Percentiles rank a stretch among this genome's conserved stretches.
Evolutionary conservation across 371 early-diverging fungal species (phyloP).

Genomic region (Mycotypha africana): DNA sequence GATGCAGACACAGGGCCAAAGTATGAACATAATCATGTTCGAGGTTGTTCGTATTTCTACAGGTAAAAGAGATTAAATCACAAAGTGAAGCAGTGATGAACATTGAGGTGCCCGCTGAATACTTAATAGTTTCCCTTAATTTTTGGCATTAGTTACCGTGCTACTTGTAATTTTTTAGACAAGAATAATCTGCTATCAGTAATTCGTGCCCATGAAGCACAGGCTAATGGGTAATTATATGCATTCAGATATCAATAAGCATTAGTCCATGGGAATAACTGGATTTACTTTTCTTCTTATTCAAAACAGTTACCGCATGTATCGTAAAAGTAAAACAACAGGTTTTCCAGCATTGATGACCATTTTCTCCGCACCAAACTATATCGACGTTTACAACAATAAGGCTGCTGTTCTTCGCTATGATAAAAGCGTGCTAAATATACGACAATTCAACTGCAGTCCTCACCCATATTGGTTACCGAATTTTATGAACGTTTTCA

Average conservation of each 20-base stretch:
- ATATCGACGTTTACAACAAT: slow-evolving; percentile 96
- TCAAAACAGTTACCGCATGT: slow-evolving; percentile 72
- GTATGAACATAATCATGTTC: slow-evolving; percentile 88
- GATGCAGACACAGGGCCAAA: slow-evolving; percentile 77
- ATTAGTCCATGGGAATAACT: too few relatives aligned
- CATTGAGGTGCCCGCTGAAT: background rate
- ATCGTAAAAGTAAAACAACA: slow-evolving; percentile 86
- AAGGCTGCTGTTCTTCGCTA: slow-evolving; percentile 96
- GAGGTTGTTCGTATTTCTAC: slow-evolving; percentile 95
- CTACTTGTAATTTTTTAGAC: slow-evolving; percentile 89
- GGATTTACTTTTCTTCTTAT: background rate
- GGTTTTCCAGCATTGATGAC: slow-evolving; percentile 96
- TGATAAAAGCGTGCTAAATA: slow-evolving; percentile 95
- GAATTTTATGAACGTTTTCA: slow-evolving; percentile 97
- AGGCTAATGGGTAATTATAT: slow-evolving; percentile 84
- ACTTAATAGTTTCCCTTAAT: background rate
- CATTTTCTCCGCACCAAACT: slow-evolving; percentile 97
- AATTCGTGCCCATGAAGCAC: slow-evolving; percentile 98
- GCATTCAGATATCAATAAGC: too few relatives aligned
- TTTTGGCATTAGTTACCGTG: slow-evolving; percentile 62
- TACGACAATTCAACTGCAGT: slow-evolving; percentile 79
- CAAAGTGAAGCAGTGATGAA: too few relatives aligned
- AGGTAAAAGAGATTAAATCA: slow-evolving; percentile 44
- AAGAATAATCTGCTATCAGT: slow-evolving; percentile 89
- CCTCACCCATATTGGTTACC: slow-evolving; percentile 98